Percentiles rank a stretch among this genome's conserved stretches.
phyloP scores from a whole-genome alignment of 768 basidiomycete genomes.

The Cytidiella melzeri region DNA sequence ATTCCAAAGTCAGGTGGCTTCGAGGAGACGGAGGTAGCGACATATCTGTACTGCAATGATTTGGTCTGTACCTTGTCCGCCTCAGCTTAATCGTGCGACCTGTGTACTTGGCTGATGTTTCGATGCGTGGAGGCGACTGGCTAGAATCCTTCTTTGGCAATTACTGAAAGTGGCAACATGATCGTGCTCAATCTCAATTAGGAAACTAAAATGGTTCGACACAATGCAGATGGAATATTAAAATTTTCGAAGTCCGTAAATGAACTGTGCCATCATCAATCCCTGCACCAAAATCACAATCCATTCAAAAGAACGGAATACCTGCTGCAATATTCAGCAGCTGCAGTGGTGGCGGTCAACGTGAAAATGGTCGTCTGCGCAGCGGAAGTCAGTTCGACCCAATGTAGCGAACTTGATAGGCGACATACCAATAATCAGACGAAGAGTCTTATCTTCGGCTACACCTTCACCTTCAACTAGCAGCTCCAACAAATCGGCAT shows the following conservation, averaged over 20 bases:
- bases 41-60: background rate
- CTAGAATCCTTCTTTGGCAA: no score
- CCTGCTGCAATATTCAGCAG: background rate
- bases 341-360: background rate
- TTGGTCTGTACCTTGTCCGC: no score
- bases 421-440: constrained; percentile 31
- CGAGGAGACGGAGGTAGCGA: background rate
- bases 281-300: background rate
- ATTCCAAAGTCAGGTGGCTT: constrained; percentile 34
- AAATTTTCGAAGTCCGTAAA: background rate
- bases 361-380: background rate
- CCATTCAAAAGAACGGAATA: background rate
- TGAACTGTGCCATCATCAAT: background rate
- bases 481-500: constrained; percentile 22
- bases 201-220: background rate
- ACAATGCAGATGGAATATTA: background rate
- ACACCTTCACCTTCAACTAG: constrained; percentile 28
- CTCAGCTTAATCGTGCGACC: no score
- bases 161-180: no score
- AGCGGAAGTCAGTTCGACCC: background rate
- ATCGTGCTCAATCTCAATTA: background rate
- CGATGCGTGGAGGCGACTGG: no score
- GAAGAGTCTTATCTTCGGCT: constrained; percentile 31
- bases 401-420: background rate
- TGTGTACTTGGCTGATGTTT: no score